These are phyloP conservation scores for Cokeromyces recurvatus DNA, from an alignment of 371 early-diverging fungal species.

Conservation along the genomic window DNA sequence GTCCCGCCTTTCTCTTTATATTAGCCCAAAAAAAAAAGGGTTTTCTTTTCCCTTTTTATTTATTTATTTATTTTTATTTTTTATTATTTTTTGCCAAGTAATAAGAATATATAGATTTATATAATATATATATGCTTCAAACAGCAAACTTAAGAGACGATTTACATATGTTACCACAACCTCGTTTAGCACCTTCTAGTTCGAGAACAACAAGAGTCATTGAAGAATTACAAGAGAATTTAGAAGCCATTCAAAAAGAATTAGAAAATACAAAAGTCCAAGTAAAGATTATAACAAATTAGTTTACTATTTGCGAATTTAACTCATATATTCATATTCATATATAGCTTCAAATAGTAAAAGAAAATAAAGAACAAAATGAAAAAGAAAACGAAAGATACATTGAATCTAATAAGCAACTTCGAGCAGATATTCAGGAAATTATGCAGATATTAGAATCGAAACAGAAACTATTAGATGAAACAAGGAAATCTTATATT, in stretches of 20 bases:
- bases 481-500: slow-evolving; percentile 25
- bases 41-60: no score
- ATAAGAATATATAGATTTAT: no score
- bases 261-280: slow-evolving; percentile 17
- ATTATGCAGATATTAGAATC: slow-evolving; percentile 35
- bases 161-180: no score
- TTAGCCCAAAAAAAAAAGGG: no score
- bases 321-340: background rate
- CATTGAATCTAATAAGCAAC: slow-evolving; percentile 30
- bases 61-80: no score
- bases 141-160: no score
- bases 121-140: no score
- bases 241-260: slow-evolving; percentile 18
- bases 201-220: slow-evolving; percentile 20
- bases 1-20: no score
- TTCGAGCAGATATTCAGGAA: slow-evolving; percentile 34
- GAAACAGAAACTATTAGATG: slow-evolving; percentile 35
- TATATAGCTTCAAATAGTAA: slow-evolving; percentile 23
- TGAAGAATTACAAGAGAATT: slow-evolving; percentile 17
- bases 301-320: background rate
- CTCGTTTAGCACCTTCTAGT: slow-evolving; percentile 11
- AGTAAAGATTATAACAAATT: slow-evolving; percentile 1
- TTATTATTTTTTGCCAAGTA: no score
- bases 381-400: slow-evolving; percentile 29
- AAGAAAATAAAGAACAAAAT: slow-evolving; percentile 19